These are phyloP conservation scores for Pseudocercospora pini-densiflorae DNA, from an alignment of 2,329 filamentous ascomycete species.

Conservation along the genomic window DNA sequence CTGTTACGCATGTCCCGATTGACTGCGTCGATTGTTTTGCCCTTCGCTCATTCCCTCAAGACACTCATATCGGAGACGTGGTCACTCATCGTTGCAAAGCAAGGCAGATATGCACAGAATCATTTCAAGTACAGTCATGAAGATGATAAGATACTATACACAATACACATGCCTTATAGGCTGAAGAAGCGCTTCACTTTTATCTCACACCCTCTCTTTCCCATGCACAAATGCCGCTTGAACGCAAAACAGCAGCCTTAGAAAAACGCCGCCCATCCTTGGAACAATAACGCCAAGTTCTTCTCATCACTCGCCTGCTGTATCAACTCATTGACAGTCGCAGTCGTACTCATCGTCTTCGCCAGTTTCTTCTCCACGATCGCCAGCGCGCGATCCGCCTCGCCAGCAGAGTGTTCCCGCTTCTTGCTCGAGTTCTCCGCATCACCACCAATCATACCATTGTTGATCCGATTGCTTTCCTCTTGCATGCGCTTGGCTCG, in stretches of 20 bases:
- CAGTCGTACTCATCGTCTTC: conserved; percentile 90
- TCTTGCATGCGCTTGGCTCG: conserved; percentile 71
- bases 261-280: conserved; percentile 40
- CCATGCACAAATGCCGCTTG: not conserved
- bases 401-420: conserved; percentile 65
- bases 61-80: too few species aligned
- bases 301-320: conserved; percentile 92
- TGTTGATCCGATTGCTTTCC: conserved; percentile 52
- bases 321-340: conserved; percentile 95
- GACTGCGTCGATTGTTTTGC: too few species aligned
- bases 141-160: not conserved
- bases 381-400: conserved; percentile 88
- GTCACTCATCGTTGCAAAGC: too few species aligned
- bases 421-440: conserved; percentile 32
- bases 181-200: not conserved
- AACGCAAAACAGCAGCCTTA: conserved; percentile 13
- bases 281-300: conserved; percentile 87
- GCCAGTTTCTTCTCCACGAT: conserved; percentile 96
- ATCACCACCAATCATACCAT: conserved; percentile 20
- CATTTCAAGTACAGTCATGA: not conserved
- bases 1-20: too few species aligned
- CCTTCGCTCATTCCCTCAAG: not conserved
- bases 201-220: not conserved
- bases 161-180: not conserved
- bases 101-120: not conserved